Conservation (phyloP, 208 protist genomes). For the Leptomonas seymouri region DNA sequence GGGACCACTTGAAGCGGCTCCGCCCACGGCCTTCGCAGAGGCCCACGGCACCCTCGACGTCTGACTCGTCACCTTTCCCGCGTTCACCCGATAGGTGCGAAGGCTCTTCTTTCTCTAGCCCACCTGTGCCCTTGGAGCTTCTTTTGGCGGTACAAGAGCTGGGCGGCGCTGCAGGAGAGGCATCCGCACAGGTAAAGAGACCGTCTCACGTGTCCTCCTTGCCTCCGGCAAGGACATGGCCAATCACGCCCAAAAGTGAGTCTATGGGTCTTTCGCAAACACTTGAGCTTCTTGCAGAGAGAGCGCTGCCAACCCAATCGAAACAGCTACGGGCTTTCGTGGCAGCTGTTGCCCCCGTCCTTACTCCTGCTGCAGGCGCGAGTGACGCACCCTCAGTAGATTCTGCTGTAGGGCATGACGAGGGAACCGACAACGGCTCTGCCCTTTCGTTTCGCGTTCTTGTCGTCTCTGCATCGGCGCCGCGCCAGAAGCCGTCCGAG, state of each 20-base stretch:
- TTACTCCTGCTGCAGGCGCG: not conserved
- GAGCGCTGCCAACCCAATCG: not conserved
- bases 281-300: not conserved
- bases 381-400: not conserved
- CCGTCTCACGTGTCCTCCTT: not conserved
- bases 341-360: not conserved
- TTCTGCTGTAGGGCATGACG: not conserved
- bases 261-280: not conserved
- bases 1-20: slow-evolving; percentile 80
- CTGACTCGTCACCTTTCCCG: not conserved
- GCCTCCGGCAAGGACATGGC: not conserved
- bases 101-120: not conserved
- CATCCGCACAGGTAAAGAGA: not conserved
- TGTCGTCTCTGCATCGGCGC: slow-evolving; percentile 49
- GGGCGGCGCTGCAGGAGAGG: not conserved
- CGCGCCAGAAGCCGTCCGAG: slow-evolving; percentile 44
- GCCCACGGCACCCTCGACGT: not conserved
- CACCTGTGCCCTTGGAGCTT: slow-evolving; percentile 13
- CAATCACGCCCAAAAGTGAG: not conserved
- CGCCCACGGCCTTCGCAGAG: slow-evolving; percentile 26
- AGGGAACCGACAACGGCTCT: not conserved
- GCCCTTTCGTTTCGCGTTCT: slow-evolving; percentile 34
- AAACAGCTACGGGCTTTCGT: not conserved
- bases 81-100: too few relatives aligned
- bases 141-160: slow-evolving; percentile 8